phyloP scores from a whole-genome alignment of 441 rosid genomes.

The Eutrema salsugineum region DNA sequence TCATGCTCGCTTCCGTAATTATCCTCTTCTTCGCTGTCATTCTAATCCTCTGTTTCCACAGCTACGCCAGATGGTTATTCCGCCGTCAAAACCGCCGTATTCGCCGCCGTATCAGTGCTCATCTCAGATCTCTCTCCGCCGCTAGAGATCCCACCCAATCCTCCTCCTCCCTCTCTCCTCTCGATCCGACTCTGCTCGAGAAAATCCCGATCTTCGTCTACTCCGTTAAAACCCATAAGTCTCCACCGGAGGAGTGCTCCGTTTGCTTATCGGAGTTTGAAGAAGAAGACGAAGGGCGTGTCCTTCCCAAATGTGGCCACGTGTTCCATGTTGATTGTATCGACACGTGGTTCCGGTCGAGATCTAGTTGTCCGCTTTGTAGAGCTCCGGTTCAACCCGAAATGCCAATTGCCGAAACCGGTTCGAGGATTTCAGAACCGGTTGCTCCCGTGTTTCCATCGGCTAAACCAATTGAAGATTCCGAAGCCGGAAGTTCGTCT shows the following conservation, averaged over 20 bases:
- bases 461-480: constrained; percentile 23
- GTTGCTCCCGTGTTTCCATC: neutral
- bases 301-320: constrained; percentile 55
- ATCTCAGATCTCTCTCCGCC: constrained; percentile 31
- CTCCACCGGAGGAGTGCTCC: constrained; percentile 39
- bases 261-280: constrained; percentile 61
- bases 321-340: constrained; percentile 62
- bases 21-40: constrained; percentile 43
- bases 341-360: constrained; percentile 59
- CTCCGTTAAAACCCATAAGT: constrained; percentile 10
- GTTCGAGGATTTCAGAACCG: constrained; percentile 9
- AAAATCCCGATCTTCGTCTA: constrained; percentile 27
- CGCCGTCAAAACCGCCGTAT: constrained; percentile 32
- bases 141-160: constrained; percentile 19
- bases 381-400: constrained; percentile 45
- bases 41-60: constrained; percentile 40
- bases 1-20: constrained; percentile 47
- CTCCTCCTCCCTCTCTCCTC: constrained; percentile 23
- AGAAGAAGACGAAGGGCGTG: constrained; percentile 49
- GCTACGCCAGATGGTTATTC: constrained; percentile 36
- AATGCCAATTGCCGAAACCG: constrained; percentile 2
- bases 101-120: constrained; percentile 33
- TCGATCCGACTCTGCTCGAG: constrained; percentile 25
- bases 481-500: constrained; percentile 30
- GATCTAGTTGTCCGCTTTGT: constrained; percentile 63